Percentiles rank a stretch among this genome's conserved stretches.
Evolutionary conservation across 106 monocot species (phyloP).

Genomic region (Dioscorea alata): DNA sequence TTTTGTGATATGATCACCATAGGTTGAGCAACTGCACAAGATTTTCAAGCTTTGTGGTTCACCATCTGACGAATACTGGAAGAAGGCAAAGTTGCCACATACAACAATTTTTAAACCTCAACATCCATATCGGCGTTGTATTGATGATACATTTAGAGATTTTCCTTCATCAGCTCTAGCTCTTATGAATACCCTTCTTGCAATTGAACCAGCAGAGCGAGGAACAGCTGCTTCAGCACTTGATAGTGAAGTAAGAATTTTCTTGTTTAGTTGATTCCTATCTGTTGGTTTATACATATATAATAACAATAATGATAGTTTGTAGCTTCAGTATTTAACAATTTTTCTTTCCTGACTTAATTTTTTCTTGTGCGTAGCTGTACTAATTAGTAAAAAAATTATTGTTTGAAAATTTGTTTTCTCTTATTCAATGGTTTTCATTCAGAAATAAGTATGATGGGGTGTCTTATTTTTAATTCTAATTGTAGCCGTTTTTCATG

Average conservation of each 20-base stretch:
- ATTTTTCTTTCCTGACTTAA: no score
- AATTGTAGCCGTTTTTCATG: no score
- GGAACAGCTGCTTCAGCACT: constrained; percentile 30
- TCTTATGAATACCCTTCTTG: constrained; percentile 28
- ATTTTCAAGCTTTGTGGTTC: constrained; percentile 41
- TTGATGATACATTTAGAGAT: constrained; percentile 29
- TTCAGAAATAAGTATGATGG: no score
- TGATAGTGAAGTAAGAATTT: constrained; percentile 22
- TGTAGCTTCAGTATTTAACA: no score
- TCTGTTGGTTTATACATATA: not conserved
- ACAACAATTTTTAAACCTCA: constrained; percentile 28
- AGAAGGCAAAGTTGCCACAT: constrained; percentile 23
- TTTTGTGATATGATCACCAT: not conserved
- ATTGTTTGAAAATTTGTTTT: no score
- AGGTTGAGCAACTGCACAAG: constrained; percentile 41
- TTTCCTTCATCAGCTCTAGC: constrained; percentile 31
- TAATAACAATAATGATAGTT: no score
- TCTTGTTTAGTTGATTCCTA: no score
- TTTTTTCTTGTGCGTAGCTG: no score
- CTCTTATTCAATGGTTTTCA: no score
- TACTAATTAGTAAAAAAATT: no score
- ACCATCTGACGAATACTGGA: constrained; percentile 40
- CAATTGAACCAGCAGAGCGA: constrained; percentile 28
- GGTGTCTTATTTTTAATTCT: no score
- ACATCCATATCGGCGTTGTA: constrained; percentile 23